Evolutionary conservation across 1,139 yeast genomes (phyloP).

Genomic region (Debaryomycetaceae sp.): DNA sequence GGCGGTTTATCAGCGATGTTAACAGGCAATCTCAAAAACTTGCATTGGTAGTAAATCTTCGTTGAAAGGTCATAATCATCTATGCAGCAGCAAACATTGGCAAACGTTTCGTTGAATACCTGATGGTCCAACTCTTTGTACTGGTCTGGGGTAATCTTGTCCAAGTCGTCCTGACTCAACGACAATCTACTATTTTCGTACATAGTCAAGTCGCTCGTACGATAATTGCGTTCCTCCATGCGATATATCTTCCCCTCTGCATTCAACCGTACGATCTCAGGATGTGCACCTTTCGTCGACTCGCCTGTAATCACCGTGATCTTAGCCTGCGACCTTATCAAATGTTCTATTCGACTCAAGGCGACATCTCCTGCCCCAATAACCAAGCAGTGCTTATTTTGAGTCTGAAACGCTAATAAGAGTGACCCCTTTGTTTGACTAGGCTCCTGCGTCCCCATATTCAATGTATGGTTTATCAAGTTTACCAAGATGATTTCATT

Average conservation of each 20-base stretch:
- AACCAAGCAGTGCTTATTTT: conserved; percentile 61
- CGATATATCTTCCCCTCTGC: conserved; percentile 41
- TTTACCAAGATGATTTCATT: too few relatives aligned
- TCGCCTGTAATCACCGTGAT: conserved; percentile 65
- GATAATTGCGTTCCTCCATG: conserved; percentile 40
- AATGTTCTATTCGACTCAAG: conserved; percentile 61
- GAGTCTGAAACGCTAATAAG: conserved; percentile 71
- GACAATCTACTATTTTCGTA: conserved; percentile 30
- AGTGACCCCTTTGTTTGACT: conserved; percentile 48
- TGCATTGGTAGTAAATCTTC: conserved; percentile 58
- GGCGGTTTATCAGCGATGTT: conserved; percentile 85
- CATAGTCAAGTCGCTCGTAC: conserved; percentile 45
- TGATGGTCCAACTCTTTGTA: conserved; percentile 31
- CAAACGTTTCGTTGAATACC: conserved; percentile 43
- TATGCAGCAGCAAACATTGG: conserved; percentile 70
- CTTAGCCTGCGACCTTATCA: conserved; percentile 65
- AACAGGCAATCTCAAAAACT: conserved; percentile 55
- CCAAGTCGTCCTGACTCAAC: conserved; percentile 11
- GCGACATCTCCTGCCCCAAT: conserved; percentile 88
- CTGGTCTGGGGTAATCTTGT: conserved; percentile 21
- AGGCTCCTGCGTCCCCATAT: neutral
- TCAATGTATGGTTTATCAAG: neutral
- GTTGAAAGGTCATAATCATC: conserved; percentile 65
- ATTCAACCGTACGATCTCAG: conserved; percentile 36
- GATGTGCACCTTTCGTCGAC: conserved; percentile 30